Evolutionary conservation across 164 flowering plant genomes (phyloP), one percentile per base, ranked within the genome.

Genomic region (Amborella trichopoda): DNA sequence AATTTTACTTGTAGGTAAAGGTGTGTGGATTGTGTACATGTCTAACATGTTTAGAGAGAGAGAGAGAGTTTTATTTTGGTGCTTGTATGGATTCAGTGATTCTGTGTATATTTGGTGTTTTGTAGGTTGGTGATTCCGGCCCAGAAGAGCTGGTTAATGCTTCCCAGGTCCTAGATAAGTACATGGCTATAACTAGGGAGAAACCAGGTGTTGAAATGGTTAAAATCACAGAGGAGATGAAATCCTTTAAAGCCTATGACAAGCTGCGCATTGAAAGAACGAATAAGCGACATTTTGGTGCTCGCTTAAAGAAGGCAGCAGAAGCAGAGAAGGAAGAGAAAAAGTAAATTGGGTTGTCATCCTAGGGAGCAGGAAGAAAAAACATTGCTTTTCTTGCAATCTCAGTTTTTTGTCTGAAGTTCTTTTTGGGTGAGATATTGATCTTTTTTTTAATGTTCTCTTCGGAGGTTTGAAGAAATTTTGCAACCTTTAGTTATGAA

Each of bases 301-400:
- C 49, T 11, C 56, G 80, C 44, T 22, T 59, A 52, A 75, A 75
- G 71, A 75, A 52, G 61, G 80, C 76, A 16, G 80, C 80, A 0
- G 80, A 75, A 46, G 76, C 76, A n/a, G 80, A 75, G 54, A 75
- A 75, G 62, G 80, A 75, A 38, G 80, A 75, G 49, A 75, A 75
- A 64, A 75, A 75, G 22, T 73, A 16, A 42, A 3, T n/a, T 16
- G 46, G n/a, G n/a, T n/a, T n/a, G n/a, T n/a, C n/a, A n/a, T n/a
- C n/a, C n/a, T n/a, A n/a, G n/a, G n/a, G n/a, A n/a, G n/a, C n/a
- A n/a, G n/a, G n/a, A n/a, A n/a, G n/a, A n/a, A n/a, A n/a, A n/a
- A n/a, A n/a, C n/a, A n/a, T n/a, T n/a, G n/a, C n/a, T n/a, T n/a
- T n/a, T n/a, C n/a, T n/a, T n/a, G n/a, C n/a, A n/a, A n/a, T n/a